Percentiles rank a stretch among this genome's conserved stretches.
Conservation (phyloP, 305 asterid species). For the Salvia sclarea region DNA sequence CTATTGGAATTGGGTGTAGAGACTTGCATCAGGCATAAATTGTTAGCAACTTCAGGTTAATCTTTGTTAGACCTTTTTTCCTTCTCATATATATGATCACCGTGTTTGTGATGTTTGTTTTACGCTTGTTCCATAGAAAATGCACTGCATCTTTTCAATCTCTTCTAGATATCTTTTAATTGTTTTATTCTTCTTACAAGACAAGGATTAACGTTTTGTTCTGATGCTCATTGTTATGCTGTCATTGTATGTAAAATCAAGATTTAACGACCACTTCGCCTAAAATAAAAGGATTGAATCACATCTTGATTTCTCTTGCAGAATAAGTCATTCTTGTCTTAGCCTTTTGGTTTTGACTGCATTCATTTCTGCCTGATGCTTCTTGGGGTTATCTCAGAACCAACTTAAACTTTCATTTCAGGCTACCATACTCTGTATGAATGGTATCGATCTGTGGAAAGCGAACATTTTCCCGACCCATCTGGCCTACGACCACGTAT, state of each 20-base stretch:
- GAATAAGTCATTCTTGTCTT: neutral
- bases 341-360: slow-evolving; percentile 14
- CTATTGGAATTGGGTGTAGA: slow-evolving; percentile 92
- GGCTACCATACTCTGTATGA: slow-evolving; percentile 94
- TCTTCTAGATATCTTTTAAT: neutral
- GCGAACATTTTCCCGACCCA: slow-evolving; percentile 96
- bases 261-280: no score
- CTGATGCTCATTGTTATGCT: no score
- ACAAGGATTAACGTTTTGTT: neutral
- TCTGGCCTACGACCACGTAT: slow-evolving; percentile 93
- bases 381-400: slow-evolving; percentile 3
- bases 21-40: slow-evolving; percentile 79
- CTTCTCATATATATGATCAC: neutral
- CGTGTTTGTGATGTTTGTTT: neutral
- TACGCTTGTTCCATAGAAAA: neutral
- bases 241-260: slow-evolving; percentile 14
- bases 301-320: neutral
- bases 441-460: slow-evolving; percentile 88
- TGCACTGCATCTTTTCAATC: neutral
- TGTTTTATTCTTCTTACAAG: neutral
- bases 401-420: slow-evolving; percentile 37
- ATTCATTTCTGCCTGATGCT: slow-evolving; percentile 2
- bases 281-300: neutral
- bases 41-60: slow-evolving; percentile 88
- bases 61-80: neutral